Base-by-base conservation (phyloP, 352 stramenopile genomes). In the Blastocystis sp. region DNA sequence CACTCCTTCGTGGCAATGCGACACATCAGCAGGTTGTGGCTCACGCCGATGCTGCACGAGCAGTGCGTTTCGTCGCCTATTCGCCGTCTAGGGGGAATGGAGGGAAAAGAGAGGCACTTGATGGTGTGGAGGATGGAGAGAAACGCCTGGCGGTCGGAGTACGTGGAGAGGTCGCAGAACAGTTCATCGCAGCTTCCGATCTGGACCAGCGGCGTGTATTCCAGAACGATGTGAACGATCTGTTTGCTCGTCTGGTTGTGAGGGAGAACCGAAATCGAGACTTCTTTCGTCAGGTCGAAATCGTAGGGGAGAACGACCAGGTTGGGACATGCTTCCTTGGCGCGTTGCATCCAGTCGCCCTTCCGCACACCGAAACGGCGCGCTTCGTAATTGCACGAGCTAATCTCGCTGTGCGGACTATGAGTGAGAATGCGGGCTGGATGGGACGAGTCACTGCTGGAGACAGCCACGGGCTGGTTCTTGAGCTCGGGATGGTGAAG, bases 361-460 rank as follows among this genome's bases (percentile, higher is more conserved):
- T 85, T 85, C 9, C 29, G 65, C 9, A 85, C 74, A 21, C 74
- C 74, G 50, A 21, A 24, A 1, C 3, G 16, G 39, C 74, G 41
- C 3, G 74, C 74, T 21, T 59, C 60, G 45, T 85, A 85, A 67
- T 85, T 85, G 41, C 74, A 85, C 2, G 74, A 85, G 50, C 74
- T 85, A 2, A 85, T 69, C 66, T 85, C 74, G 60, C 74, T 85
- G 55, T 85, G 74, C 2, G 33, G 29, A 21, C 74, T 85, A 39
- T 29, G 13, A 10, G 33, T 85, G 3, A 85, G 3, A 37, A 16
- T 59, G 45, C 6, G 16, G 9, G 9, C 9, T 19, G 6, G 16
- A 55, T 55, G 16, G 9, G 0, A 55, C 31, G 50, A 66, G 29
- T 85, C 51, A 67, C 74, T 31, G 41, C 74, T 85, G 6, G 74